A percentile compares a stretch with the other conserved stretches of the same genome.
phyloP scores from a whole-genome alignment of 2,329 filamentous ascomycete species.

The Penicillium sp. region DNA sequence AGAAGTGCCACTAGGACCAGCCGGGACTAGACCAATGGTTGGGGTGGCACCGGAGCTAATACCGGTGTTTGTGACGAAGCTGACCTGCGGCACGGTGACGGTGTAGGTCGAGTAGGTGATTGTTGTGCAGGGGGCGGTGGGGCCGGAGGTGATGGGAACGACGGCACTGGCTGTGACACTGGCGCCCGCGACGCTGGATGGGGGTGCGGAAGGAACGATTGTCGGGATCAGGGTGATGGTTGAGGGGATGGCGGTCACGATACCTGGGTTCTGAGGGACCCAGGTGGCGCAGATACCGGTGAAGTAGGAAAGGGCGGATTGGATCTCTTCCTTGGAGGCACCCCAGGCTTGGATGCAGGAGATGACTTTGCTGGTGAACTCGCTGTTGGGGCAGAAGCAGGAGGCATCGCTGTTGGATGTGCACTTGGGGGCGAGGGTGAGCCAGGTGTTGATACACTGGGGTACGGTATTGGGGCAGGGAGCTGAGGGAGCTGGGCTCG shows the following conservation, averaged over 20 bases:
- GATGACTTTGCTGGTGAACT: slow-evolving; percentile 77
- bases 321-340: slow-evolving; percentile 63
- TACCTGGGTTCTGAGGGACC: slow-evolving; percentile 75
- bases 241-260: slow-evolving; percentile 72
- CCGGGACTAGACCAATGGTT: slow-evolving; percentile 37
- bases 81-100: slow-evolving; percentile 48
- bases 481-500: slow-evolving; percentile 30
- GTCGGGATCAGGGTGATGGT: slow-evolving; percentile 55
- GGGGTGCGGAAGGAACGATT: slow-evolving; percentile 41
- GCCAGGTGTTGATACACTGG: slow-evolving; percentile 88
- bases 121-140: slow-evolving; percentile 39
- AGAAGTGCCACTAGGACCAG: slow-evolving; percentile 17
- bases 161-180: slow-evolving; percentile 37
- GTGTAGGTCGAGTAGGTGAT: slow-evolving; percentile 44
- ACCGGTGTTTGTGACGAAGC: slow-evolving; percentile 38
- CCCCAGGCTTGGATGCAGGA: slow-evolving; percentile 78
- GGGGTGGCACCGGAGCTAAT: slow-evolving; percentile 20
- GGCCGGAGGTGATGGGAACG: slow-evolving; percentile 26
- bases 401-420: slow-evolving; percentile 75
- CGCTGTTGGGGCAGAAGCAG: slow-evolving; percentile 82
- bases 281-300: slow-evolving; percentile 84
- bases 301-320: slow-evolving; percentile 76
- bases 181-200: slow-evolving; percentile 49
- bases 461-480: slow-evolving; percentile 71
- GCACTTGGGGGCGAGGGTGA: slow-evolving; percentile 68